These are phyloP conservation scores for Phellopilus nigrolimitatus DNA, from an alignment of 1,284 basidiomycete species.

Conservation along the genomic window DNA sequence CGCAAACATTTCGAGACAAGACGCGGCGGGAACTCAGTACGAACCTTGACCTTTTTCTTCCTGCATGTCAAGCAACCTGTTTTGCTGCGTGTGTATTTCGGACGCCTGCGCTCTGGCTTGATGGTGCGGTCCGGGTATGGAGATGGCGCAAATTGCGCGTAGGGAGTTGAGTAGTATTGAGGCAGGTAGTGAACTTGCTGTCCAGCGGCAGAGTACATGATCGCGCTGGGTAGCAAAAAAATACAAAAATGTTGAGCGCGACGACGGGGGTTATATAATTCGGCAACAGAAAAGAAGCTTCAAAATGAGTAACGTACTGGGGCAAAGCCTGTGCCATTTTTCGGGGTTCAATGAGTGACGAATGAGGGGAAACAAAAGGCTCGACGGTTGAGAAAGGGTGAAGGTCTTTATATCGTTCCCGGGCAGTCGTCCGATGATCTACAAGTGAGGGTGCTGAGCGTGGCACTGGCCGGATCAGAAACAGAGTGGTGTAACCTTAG, in stretches of 20 bases:
- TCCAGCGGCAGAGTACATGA: conserved; percentile 12
- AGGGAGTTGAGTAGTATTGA: conserved; percentile 16
- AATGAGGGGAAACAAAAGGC: conserved; percentile 5
- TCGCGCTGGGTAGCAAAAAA: conserved; percentile 1
- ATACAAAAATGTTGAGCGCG: not conserved
- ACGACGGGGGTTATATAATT: not conserved
- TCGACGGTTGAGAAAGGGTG: conserved; percentile 1
- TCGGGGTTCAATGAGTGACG: not conserved
- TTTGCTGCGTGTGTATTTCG: conserved; percentile 32
- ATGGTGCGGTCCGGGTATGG: conserved; percentile 16
- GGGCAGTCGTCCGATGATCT: not conserved
- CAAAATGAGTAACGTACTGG: conserved; percentile 14
- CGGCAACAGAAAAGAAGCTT: not conserved
- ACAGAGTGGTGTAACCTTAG: not conserved
- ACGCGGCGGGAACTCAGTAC: conserved; percentile 17
- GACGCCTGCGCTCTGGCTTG: conserved; percentile 25
- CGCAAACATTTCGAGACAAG: conserved; percentile 1
- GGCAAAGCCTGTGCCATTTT: conserved; percentile 18
- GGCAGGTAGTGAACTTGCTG: conserved; percentile 15
- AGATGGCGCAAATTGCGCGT: conserved; percentile 14
- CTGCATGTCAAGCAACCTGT: conserved; percentile 30
- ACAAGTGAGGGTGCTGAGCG: not conserved
- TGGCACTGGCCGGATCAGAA: conserved; percentile 17
- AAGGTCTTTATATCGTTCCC: conserved; percentile 9
- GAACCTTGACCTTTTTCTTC: conserved; percentile 31